A percentile compares a stretch with the other conserved stretches of the same genome.
Evolutionary conservation across 129 eudicot genomes (phyloP).

Genomic region (Flaveria trinervia): DNA sequence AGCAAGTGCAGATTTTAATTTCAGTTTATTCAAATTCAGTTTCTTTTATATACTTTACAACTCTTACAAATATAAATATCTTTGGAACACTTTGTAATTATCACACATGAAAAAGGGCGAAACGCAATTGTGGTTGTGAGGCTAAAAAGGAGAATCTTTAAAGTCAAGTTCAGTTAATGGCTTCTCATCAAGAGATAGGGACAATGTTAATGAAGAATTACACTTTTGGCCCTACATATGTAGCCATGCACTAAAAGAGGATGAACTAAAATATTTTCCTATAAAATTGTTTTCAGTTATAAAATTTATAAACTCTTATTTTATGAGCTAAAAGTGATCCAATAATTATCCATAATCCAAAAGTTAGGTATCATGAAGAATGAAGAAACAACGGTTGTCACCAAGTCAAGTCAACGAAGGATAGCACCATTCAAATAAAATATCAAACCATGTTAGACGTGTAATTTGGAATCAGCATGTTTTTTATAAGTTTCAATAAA

Average conservation of each 20-base stretch:
- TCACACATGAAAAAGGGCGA: neutral
- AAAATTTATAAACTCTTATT: neutral
- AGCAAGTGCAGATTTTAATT: no score
- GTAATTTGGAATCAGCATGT: no score
- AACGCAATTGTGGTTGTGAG: constrained; percentile 7
- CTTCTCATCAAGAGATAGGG: constrained; percentile 12
- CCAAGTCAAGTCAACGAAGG: neutral
- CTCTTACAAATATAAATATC: neutral
- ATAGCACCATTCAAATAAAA: neutral
- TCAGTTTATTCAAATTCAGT: no score
- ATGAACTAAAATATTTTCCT: neutral
- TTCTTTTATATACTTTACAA: no score
- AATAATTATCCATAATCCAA: neutral
- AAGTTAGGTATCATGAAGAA: neutral
- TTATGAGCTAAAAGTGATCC: neutral
- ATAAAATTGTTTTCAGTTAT: neutral
- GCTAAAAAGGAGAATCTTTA: neutral
- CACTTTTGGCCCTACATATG: neutral
- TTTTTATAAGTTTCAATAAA: no score
- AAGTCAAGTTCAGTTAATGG: constrained; percentile 5
- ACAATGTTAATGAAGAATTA: neutral
- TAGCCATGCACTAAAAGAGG: neutral
- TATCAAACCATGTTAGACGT: neutral
- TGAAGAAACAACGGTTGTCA: neutral
- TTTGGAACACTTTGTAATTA: neutral